phyloP scores from a whole-genome alignment of 495 filamentous ascomycete species.

The Letharia lupina region DNA sequence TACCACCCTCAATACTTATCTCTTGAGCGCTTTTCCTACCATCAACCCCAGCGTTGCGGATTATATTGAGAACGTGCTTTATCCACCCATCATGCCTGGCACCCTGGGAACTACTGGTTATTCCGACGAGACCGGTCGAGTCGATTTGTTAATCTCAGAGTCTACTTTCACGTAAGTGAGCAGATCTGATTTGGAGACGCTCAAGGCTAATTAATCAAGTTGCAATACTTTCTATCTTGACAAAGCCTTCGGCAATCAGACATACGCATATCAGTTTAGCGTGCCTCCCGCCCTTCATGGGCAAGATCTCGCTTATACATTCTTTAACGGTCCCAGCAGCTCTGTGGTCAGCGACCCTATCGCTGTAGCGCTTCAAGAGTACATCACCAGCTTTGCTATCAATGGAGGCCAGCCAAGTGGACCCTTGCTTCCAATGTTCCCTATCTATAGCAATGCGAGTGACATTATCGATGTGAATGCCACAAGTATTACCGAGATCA shows the following conservation, averaged over 20 bases:
- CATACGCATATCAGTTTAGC: slow-evolving; percentile 53
- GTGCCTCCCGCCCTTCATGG: slow-evolving; percentile 50
- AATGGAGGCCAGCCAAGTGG: slow-evolving; percentile 38
- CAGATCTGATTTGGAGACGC: neutral
- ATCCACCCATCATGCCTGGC: slow-evolving; percentile 27
- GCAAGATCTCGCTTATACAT: slow-evolving; percentile 46
- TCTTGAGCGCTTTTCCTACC: slow-evolving; percentile 27
- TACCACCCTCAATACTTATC: slow-evolving; percentile 26
- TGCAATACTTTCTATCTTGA: slow-evolving; percentile 23
- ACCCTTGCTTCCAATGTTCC: slow-evolving; percentile 34
- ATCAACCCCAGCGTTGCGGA: slow-evolving; percentile 25
- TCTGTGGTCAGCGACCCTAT: slow-evolving; percentile 37
- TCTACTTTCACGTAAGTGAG: slow-evolving; percentile 32
- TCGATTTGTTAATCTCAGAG: slow-evolving; percentile 32
- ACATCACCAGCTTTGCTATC: slow-evolving; percentile 48
- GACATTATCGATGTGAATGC: slow-evolving; percentile 37
- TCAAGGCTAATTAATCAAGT: neutral
- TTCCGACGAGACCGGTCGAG: slow-evolving; percentile 33
- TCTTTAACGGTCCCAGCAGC: slow-evolving; percentile 42
- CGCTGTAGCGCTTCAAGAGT: slow-evolving; percentile 50
- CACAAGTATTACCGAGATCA: slow-evolving; percentile 33
- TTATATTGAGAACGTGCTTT: slow-evolving; percentile 35
- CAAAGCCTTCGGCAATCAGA: slow-evolving; percentile 40
- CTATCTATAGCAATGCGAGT: slow-evolving; percentile 33
- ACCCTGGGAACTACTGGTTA: slow-evolving; percentile 34